Conservation (phyloP, 176 grass and related monocot species). For the Aegilops longissima region DNA sequence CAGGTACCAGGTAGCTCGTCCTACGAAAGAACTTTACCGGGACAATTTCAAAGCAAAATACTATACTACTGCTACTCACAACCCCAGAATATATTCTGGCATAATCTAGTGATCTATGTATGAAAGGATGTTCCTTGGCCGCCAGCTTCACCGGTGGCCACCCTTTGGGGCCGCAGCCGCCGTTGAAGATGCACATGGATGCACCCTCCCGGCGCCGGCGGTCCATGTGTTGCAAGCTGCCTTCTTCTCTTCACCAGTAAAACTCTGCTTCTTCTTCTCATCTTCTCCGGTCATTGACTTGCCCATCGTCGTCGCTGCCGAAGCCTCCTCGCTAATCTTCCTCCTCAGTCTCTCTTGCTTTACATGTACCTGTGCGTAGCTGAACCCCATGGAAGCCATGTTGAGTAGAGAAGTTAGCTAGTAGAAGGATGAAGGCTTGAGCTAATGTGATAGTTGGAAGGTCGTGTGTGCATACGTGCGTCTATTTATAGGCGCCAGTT, state of each 20-base stretch:
- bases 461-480: background rate
- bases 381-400: conserved; percentile 40
- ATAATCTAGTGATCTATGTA: background rate
- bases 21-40: too few species aligned
- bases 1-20: too few species aligned
- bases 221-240: background rate
- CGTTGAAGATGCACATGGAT: background rate
- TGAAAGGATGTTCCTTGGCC: background rate
- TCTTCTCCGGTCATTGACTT: background rate
- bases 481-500: conserved; percentile 18
- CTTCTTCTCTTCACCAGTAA: background rate
- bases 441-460: background rate
- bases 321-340: background rate
- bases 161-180: background rate
- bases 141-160: background rate
- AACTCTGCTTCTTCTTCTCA: background rate
- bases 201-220: background rate
- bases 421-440: background rate
- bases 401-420: background rate
- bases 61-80: background rate
- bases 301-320: background rate
- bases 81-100: background rate
- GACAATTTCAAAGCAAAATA: too few species aligned
- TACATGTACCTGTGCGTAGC: conserved; percentile 38
- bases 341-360: conserved; percentile 18